These are phyloP conservation scores for button mushroom (Agaricus bisporus) DNA, from an alignment of 768 basidiomycete species.

Conservation along the genomic window DNA sequence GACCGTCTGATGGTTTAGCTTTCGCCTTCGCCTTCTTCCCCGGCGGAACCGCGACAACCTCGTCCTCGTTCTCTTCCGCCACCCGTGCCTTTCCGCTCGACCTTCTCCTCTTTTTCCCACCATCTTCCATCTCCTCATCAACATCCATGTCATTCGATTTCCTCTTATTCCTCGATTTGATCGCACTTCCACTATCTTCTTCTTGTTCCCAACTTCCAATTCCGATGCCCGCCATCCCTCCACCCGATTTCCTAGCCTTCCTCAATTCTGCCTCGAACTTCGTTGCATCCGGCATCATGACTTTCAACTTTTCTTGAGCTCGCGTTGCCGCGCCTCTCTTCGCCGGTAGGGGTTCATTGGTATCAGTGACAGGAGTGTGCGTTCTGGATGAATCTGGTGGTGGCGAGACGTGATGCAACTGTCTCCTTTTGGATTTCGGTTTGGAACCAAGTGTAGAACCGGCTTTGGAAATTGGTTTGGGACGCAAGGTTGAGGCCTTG, in stretches of 20 bases:
- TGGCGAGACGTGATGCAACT: slow-evolving; percentile 1
- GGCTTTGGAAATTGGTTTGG: slow-evolving; percentile 5
- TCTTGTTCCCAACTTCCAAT: slow-evolving; percentile 11
- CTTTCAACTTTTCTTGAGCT: slow-evolving; percentile 47
- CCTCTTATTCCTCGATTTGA: slow-evolving; percentile 14
- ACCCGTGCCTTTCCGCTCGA: slow-evolving; percentile 1
- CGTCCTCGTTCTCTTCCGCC: slow-evolving; percentile 13
- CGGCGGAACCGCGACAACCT: slow-evolving; percentile 7
- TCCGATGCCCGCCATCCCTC: slow-evolving; percentile 16
- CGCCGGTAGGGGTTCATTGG: slow-evolving; percentile 10
- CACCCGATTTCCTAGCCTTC: slow-evolving; percentile 27
- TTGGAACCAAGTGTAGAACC: slow-evolving; percentile 8
- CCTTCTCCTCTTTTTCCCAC: neutral
- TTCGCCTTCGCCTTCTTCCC: slow-evolving; percentile 13
- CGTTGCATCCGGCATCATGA: slow-evolving; percentile 75
- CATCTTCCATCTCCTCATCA: slow-evolving; percentile 4
- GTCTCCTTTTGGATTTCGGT: slow-evolving; percentile 1
- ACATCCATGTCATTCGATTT: slow-evolving; percentile 1
- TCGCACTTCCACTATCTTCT: slow-evolving; percentile 7
- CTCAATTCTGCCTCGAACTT: slow-evolving; percentile 62
- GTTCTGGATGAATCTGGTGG: slow-evolving; percentile 3
- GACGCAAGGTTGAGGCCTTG: neutral
- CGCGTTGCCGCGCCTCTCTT: slow-evolving; percentile 38
- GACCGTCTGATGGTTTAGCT: slow-evolving; percentile 14
- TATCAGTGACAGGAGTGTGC: neutral